A percentile compares a stretch with the other conserved stretches of the same genome.
These are phyloP conservation scores for Eucalyptus globulus DNA, from an alignment of 345 rosid genomes.

Conservation along the genomic window DNA sequence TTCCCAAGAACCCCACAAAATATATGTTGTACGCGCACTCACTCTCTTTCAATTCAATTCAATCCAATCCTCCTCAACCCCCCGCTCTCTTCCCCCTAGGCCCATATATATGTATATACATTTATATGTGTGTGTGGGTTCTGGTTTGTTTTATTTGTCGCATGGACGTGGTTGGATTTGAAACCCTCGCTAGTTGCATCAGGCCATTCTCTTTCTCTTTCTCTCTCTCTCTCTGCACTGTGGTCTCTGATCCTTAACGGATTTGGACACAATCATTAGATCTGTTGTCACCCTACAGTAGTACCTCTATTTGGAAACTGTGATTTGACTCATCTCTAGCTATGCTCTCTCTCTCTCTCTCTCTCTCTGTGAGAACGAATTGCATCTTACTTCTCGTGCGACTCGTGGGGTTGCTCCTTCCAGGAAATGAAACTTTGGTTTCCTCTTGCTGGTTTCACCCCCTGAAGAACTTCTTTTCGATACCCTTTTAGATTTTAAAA, in stretches of 20 bases:
- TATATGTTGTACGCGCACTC: background rate
- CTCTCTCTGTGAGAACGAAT: background rate
- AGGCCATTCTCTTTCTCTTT: background rate
- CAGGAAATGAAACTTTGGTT: background rate
- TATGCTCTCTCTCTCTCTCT: background rate
- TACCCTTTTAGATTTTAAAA: background rate
- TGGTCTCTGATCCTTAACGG: constrained; percentile 17
- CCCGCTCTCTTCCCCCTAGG: background rate
- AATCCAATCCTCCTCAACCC: background rate
- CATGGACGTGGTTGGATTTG: background rate
- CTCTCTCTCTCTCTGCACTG: background rate
- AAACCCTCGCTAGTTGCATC: background rate
- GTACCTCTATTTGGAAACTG: constrained; percentile 12
- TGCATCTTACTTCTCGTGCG: background rate
- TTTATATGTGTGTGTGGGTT: too few relatives aligned
- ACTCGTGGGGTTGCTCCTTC: background rate
- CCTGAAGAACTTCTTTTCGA: background rate
- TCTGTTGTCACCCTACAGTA: constrained; percentile 1
- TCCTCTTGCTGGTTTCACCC: background rate
- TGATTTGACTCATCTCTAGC: constrained; percentile 3
- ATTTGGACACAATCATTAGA: constrained; percentile 24
- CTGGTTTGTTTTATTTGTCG: background rate
- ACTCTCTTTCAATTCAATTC: background rate
- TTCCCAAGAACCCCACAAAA: constrained; percentile 23
- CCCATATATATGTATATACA: background rate